Evolutionary conservation across 2,329 filamentous ascomycete species (phyloP), one percentile per base, ranked within the genome.

Genomic region (Fusarium phyllophilum): DNA sequence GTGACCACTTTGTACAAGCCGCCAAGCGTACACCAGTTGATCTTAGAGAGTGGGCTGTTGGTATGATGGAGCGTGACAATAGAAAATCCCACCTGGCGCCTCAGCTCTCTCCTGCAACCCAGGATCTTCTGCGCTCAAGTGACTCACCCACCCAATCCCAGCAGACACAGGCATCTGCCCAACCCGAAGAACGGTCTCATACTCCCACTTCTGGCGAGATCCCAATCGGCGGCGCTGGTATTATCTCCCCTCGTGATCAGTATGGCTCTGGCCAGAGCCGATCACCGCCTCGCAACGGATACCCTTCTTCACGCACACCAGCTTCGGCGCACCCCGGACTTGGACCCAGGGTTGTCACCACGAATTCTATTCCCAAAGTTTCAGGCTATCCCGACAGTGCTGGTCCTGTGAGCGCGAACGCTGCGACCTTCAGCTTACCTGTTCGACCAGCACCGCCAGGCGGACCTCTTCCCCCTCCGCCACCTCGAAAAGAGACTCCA

Each of bases 11-110:
- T 83, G 90, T 99, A 26, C 95, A 97, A 83, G 96, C 96, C 60
- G 96, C 96, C 55, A 98, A 98, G 86, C 91, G 96, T 76, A 99
- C 96, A 2, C 96, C 96, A 2, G 96, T 99, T 57, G 93, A 99
- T 81, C 88, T 99, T 39, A 91, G 93, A 82, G 94, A 95, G 72
- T 99, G 96, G 96, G 96, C 96, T 29, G 91, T 97, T 55, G 92
- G 94, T 78, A 90, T 98, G 87, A 96, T 98, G 90, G 95, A 98
- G 81, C 91, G 92, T 77, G 94, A 98, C 83, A 97, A 98, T 83
- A 94, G 96, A 81, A 97, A 97, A 83, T 97, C 95, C 34, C 96
- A 98, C 81, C 89, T 98, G 42, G 93, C 92, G 22, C 94, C 95
- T 39, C 92, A 93, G 78, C 86, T 93, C 46, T 94, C 93, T 17